phyloP scores from a whole-genome alignment of 768 basidiomycete genomes.

The Suillus clintonianus region DNA sequence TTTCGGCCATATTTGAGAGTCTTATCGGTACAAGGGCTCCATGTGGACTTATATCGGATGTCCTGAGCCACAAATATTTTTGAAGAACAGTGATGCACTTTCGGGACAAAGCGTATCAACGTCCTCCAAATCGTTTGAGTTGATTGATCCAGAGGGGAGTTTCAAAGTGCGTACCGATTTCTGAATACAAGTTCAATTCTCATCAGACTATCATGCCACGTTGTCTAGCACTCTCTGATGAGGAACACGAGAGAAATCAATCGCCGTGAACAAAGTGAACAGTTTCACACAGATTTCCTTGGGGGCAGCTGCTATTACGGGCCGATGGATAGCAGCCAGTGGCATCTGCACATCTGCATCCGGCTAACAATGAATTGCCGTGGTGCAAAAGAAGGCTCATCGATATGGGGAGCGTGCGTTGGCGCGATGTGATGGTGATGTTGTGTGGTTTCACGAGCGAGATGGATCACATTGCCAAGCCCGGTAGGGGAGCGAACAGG shows the following conservation, averaged over 20 bases:
- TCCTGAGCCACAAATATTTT: neutral
- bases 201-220: neutral
- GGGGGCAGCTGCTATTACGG: neutral
- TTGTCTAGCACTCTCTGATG: neutral
- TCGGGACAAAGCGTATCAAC: neutral
- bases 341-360: neutral
- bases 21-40: neutral
- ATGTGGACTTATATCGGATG: neutral
- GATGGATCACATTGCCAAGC: neutral
- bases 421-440: neutral
- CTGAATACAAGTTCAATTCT: neutral
- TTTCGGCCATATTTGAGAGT: neutral
- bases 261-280: neutral
- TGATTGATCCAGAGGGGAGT: too few relatives aligned
- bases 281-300: neutral
- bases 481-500: neutral
- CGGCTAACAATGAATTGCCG: neutral
- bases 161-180: neutral
- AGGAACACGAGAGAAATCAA: neutral
- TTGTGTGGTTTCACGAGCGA: neutral
- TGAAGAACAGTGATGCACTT: neutral
- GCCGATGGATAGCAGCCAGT: neutral
- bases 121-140: neutral
- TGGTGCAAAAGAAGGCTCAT: neutral
- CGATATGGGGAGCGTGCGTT: neutral